Evolutionary conservation across 2,329 filamentous ascomycete genomes (phyloP).

Genomic region (Sclerotinia nivalis): DNA sequence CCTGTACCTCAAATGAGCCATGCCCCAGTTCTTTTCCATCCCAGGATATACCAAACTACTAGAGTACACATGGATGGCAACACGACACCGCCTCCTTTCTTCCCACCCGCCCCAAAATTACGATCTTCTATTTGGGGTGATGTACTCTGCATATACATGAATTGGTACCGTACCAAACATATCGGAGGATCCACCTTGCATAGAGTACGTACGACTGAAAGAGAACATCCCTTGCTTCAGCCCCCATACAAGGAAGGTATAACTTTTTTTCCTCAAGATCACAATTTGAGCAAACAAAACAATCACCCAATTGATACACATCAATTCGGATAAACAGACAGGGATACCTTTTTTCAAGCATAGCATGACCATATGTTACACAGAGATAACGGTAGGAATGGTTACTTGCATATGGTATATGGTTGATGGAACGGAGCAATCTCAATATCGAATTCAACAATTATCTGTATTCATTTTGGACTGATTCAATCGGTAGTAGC

Average conservation of each 20-base stretch:
- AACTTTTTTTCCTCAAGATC: background rate
- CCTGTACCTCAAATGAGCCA: background rate
- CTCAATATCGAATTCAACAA: constrained; percentile 16
- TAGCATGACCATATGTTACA: constrained; percentile 11
- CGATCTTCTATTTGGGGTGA: constrained; percentile 2
- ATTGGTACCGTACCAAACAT: constrained; percentile 16
- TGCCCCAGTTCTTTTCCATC: background rate
- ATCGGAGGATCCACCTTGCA: constrained; percentile 14
- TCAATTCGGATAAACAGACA: background rate
- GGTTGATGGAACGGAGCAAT: constrained; percentile 9
- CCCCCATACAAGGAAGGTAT: constrained; percentile 3
- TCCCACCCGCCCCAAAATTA: constrained; percentile 12
- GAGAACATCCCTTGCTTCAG: constrained; percentile 17
- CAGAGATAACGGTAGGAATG: constrained; percentile 20
- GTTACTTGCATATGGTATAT: constrained; percentile 24
- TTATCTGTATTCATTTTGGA: constrained; percentile 5
- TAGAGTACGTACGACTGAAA: constrained; percentile 4
- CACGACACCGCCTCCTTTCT: constrained; percentile 16
- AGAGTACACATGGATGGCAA: constrained; percentile 20
- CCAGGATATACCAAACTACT: constrained; percentile 7
- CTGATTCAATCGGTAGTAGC: constrained; percentile 18
- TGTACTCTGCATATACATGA: constrained; percentile 19
- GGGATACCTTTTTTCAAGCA: background rate
- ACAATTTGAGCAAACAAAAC: constrained; percentile 1
- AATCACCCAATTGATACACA: background rate